phyloP scores from a whole-genome alignment of 2,329 filamentous ascomycete genomes.

The Exophiala sp. region DNA sequence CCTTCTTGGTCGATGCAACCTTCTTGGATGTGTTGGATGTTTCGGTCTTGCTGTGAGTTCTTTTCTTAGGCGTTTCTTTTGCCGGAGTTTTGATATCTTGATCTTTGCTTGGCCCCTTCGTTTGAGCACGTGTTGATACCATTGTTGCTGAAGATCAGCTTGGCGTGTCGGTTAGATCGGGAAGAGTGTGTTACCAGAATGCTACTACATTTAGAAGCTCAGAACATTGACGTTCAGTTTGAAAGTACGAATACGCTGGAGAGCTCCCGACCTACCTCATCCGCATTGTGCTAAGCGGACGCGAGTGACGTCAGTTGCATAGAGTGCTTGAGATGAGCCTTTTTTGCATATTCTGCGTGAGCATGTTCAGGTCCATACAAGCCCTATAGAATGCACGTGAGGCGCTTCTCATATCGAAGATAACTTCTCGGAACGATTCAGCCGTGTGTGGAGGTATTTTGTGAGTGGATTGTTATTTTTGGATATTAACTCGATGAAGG shows the following conservation, averaged over 20 bases:
- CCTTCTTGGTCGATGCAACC: not conserved
- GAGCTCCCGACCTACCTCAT: no score
- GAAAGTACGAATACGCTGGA: no score
- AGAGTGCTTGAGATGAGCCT: no score
- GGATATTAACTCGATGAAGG: not conserved
- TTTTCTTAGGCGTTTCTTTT: not conserved
- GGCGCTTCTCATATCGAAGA: no score
- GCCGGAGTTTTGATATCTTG: not conserved
- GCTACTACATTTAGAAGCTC: slow-evolving; percentile 1
- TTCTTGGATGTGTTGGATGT: not conserved
- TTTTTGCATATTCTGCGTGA: no score
- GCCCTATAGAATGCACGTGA: not conserved
- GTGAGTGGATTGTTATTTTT: not conserved
- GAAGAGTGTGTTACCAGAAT: not conserved
- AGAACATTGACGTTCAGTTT: no score
- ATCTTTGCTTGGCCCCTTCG: not conserved
- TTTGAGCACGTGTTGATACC: slow-evolving; percentile 1
- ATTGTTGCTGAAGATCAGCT: not conserved
- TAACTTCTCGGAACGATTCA: not conserved
- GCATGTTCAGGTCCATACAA: not conserved
- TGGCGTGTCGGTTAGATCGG: not conserved
- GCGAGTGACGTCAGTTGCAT: no score
- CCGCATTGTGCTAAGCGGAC: no score
- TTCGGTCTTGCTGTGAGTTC: not conserved
- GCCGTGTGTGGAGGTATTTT: not conserved